These are phyloP conservation scores for Leccinum variabile DNA, from an alignment of 1,284 basidiomycete genomes.

Conservation along the genomic window DNA sequence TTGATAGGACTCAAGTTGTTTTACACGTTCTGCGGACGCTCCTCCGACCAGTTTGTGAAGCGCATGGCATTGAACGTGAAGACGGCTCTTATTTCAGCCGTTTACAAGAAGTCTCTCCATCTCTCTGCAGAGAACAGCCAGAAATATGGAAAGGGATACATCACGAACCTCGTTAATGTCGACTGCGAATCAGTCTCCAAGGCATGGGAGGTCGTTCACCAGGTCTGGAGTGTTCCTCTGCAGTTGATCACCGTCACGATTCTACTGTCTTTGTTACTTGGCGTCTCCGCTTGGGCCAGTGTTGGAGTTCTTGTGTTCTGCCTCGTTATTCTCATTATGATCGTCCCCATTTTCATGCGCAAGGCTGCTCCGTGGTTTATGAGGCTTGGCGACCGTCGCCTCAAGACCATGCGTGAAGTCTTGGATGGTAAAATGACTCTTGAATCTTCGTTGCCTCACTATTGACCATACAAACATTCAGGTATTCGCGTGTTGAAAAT, in stretches of 20 bases:
- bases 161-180: slow-evolving; percentile 34
- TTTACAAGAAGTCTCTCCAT: slow-evolving; percentile 33
- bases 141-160: slow-evolving; percentile 29
- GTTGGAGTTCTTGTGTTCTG: slow-evolving; percentile 27
- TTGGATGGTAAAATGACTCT: slow-evolving; percentile 22
- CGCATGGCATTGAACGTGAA: slow-evolving; percentile 33
- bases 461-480: slow-evolving; percentile 4
- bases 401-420: slow-evolving; percentile 31
- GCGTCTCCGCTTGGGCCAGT: slow-evolving; percentile 34
- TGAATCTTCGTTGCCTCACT: neutral
- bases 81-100: slow-evolving; percentile 30
- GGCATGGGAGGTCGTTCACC: slow-evolving; percentile 32
- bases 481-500: slow-evolving; percentile 32
- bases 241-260: slow-evolving; percentile 25
- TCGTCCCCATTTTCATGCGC: slow-evolving; percentile 34
- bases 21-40: slow-evolving; percentile 27
- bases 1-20: slow-evolving; percentile 29
- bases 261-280: slow-evolving; percentile 27
- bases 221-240: slow-evolving; percentile 30
- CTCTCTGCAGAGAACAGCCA: slow-evolving; percentile 30
- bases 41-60: slow-evolving; percentile 33
- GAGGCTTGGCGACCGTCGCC: slow-evolving; percentile 30
- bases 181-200: slow-evolving; percentile 33
- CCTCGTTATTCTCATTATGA: slow-evolving; percentile 31
- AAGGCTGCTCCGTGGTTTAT: slow-evolving; percentile 32